phyloP scores from a whole-genome alignment of 2,329 filamentous ascomycete species.

The Epichloe hybrida region DNA sequence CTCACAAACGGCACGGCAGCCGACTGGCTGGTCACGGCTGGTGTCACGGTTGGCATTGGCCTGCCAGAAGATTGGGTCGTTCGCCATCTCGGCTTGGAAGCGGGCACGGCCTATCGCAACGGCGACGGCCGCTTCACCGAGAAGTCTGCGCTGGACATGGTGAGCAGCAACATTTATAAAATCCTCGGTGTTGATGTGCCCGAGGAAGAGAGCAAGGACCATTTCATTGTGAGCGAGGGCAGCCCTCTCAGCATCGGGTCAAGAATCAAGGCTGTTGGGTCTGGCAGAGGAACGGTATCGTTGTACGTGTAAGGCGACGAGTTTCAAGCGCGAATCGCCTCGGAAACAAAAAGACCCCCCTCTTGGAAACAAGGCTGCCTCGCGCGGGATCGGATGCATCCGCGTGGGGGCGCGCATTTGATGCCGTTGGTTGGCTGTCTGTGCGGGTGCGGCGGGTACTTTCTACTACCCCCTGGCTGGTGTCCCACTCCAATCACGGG shows the following conservation, averaged over 20 bases:
- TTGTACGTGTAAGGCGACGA: slow-evolving; percentile 19
- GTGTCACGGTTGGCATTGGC: slow-evolving; percentile 44
- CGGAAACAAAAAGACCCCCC: too few relatives aligned
- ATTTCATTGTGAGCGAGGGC: slow-evolving; percentile 52
- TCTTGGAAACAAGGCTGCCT: too few relatives aligned
- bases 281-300: slow-evolving; percentile 17
- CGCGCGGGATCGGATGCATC: too few relatives aligned
- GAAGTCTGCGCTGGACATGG: slow-evolving; percentile 40
- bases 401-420: too few relatives aligned
- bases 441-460: too few relatives aligned
- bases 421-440: too few relatives aligned
- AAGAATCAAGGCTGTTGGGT: slow-evolving; percentile 38
- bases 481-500: too few relatives aligned
- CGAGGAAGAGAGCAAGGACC: slow-evolving; percentile 16
- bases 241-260: slow-evolving; percentile 47
- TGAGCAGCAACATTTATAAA: slow-evolving; percentile 42
- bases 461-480: too few relatives aligned
- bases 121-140: slow-evolving; percentile 38
- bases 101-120: slow-evolving; percentile 46
- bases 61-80: slow-evolving; percentile 50
- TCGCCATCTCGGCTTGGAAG: slow-evolving; percentile 44
- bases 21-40: slow-evolving; percentile 43
- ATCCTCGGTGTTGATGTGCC: slow-evolving; percentile 36
- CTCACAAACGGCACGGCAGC: slow-evolving; percentile 51
- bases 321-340: too few relatives aligned